A percentile compares a stretch with the other conserved stretches of the same genome.
Conservation (phyloP, 176 grass and related monocot genomes). For the Aegilops sharonensis region DNA sequence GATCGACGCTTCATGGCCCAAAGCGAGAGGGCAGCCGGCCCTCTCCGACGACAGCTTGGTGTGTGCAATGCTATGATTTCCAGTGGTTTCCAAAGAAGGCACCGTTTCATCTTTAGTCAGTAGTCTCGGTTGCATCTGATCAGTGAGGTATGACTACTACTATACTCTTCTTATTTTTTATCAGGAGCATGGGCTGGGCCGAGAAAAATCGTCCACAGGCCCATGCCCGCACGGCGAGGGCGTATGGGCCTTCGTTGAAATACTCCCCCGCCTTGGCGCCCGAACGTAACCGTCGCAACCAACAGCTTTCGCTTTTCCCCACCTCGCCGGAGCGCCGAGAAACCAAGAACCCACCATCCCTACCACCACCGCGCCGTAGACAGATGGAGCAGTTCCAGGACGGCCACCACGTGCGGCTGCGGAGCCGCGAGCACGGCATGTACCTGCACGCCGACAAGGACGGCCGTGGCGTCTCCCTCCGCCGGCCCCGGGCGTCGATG, state of each 20-base stretch:
- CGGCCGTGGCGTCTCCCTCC: background rate
- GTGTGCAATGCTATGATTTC: no score
- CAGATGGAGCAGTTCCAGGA: slow-evolving; percentile 20
- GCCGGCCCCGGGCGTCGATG: background rate
- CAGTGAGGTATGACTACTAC: no score
- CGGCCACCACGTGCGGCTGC: background rate
- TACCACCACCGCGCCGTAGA: background rate
- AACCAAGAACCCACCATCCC: background rate
- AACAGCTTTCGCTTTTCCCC: background rate
- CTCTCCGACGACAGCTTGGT: no score
- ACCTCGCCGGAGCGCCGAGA: background rate
- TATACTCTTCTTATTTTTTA: no score
- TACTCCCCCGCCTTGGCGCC: background rate
- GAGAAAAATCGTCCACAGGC: no score
- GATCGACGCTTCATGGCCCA: no score
- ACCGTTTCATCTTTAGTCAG: no score
- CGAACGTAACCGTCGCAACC: background rate
- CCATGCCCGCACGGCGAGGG: no score
- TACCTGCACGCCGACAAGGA: slow-evolving; percentile 22
- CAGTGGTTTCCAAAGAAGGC: no score
- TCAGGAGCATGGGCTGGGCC: no score
- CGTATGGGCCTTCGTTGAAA: background rate
- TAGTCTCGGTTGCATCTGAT: no score
- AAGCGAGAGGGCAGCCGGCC: no score
- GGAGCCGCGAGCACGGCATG: background rate